Conservation (phyloP, 805 yeast species). For the Torulaspora delbrueckii region DNA sequence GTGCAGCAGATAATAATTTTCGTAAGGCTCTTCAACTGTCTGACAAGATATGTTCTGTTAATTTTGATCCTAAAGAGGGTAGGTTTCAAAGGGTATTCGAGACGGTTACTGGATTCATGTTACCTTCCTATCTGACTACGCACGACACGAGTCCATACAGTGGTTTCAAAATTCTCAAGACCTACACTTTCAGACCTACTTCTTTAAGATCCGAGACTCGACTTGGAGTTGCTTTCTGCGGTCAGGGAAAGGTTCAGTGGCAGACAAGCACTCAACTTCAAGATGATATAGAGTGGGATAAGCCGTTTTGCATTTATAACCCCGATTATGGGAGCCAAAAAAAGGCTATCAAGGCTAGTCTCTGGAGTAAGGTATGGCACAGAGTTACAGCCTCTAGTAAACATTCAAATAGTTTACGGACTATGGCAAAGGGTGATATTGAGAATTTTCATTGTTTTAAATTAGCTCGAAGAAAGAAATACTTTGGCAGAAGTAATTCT, state of each 20-base stretch:
- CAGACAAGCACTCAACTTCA: slow-evolving; percentile 37
- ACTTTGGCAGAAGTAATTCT: slow-evolving; percentile 42
- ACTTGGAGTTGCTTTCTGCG: slow-evolving; percentile 48
- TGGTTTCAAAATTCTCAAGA: slow-evolving; percentile 53
- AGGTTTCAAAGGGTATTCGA: slow-evolving; percentile 14
- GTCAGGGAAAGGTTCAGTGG: slow-evolving; percentile 45
- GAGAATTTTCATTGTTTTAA: slow-evolving; percentile 45
- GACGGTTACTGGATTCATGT: slow-evolving; percentile 18
- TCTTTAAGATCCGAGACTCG: slow-evolving; percentile 40
- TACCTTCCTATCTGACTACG: slow-evolving; percentile 32
- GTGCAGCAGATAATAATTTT: not conserved
- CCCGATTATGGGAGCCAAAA: slow-evolving; percentile 2
- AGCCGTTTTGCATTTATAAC: slow-evolving; percentile 40
- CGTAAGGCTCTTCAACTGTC: slow-evolving; percentile 13
- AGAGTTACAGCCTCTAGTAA: not conserved
- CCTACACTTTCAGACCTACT: slow-evolving; percentile 40
- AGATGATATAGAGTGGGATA: slow-evolving; percentile 46
- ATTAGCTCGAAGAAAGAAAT: slow-evolving; percentile 53
- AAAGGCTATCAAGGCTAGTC: not conserved
- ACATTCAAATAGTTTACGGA: slow-evolving; percentile 4
- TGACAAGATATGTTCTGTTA: slow-evolving; percentile 24
- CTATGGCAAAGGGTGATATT: slow-evolving; percentile 15
- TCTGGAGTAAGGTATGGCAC: not conserved
- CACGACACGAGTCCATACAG: slow-evolving; percentile 39
- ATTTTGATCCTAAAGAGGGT: slow-evolving; percentile 18